Evolutionary conservation across 768 basidiomycete genomes (phyloP).

Genomic region (Lactarius evosmus): DNA sequence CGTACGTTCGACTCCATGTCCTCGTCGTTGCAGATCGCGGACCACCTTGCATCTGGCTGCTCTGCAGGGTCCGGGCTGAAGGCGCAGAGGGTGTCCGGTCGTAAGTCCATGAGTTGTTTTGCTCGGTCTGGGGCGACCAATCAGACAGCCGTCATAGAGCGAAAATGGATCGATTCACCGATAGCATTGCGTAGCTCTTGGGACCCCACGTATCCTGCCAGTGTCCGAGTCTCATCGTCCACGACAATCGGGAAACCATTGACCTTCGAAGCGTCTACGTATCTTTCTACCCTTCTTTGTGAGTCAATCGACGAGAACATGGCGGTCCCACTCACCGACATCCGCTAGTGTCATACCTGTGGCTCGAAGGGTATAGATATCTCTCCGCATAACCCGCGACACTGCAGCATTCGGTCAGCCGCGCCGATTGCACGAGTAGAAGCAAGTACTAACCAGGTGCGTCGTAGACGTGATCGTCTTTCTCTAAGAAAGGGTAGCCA

Average conservation of each 20-base stretch:
- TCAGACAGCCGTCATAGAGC: not conserved
- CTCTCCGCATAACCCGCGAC: constrained; percentile 84
- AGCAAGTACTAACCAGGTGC: constrained; percentile 64
- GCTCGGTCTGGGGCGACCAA: constrained; percentile 57
- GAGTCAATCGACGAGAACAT: not conserved
- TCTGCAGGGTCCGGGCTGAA: constrained; percentile 59
- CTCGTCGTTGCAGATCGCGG: constrained; percentile 60
- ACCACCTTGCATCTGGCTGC: constrained; percentile 45
- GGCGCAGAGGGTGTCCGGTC: constrained; percentile 64
- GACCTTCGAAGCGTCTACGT: constrained; percentile 67
- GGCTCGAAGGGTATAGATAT: constrained; percentile 68
- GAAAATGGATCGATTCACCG: constrained; percentile 43
- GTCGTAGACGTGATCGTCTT: constrained; percentile 90
- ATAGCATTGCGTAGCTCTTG: constrained; percentile 83
- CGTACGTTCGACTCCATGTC: constrained; percentile 65
- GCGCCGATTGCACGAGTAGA: constrained; percentile 1
- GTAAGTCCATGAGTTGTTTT: constrained; percentile 56
- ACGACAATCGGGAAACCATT: constrained; percentile 92
- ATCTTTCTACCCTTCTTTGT: constrained; percentile 48
- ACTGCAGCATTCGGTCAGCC: constrained; percentile 45
- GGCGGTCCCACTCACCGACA: constrained; percentile 56
- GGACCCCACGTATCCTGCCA: constrained; percentile 87
- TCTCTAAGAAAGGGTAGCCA: constrained; percentile 95
- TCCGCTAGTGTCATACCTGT: constrained; percentile 73
- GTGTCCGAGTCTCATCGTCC: constrained; percentile 51